Evolutionary conservation across 106 monocot species (phyloP).

Genomic region (Dioscorea zingiberensis): DNA sequence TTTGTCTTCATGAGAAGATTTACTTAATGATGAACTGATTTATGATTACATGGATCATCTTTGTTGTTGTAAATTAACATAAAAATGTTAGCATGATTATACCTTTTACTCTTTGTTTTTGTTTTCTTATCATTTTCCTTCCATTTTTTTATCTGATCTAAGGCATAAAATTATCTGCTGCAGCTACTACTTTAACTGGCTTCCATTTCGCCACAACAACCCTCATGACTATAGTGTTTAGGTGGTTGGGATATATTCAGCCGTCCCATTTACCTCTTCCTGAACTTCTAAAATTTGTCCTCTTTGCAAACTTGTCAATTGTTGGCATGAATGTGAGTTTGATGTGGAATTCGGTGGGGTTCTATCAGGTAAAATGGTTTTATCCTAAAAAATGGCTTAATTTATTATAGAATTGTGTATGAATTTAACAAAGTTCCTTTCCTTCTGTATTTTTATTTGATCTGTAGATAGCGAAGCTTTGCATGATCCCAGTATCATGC

Average conservation of each 20-base stretch:
- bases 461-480: conserved; percentile 60
- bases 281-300: conserved; percentile 53
- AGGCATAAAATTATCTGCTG: not conserved
- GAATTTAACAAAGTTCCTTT: not conserved
- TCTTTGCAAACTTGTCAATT: conserved; percentile 64
- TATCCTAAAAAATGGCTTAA: not conserved
- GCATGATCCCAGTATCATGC: conserved; percentile 77
- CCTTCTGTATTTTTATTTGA: not conserved
- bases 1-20: too few species aligned
- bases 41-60: too few species aligned
- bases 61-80: too few species aligned
- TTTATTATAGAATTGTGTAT: not conserved
- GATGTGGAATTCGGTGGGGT: conserved; percentile 53
- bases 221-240: conserved; percentile 41
- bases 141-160: not conserved
- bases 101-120: too few species aligned
- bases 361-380: conserved; percentile 43
- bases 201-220: conserved; percentile 63
- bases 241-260: conserved; percentile 55
- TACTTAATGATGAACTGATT: too few species aligned
- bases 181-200: conserved; percentile 68
- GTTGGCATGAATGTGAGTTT: conserved; percentile 51
- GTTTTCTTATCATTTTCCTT: too few species aligned
- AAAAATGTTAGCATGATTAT: too few species aligned
- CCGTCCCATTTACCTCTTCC: conserved; percentile 45